phyloP scores from a whole-genome alignment of 1,139 yeast species.

The Yarrowia galli region DNA sequence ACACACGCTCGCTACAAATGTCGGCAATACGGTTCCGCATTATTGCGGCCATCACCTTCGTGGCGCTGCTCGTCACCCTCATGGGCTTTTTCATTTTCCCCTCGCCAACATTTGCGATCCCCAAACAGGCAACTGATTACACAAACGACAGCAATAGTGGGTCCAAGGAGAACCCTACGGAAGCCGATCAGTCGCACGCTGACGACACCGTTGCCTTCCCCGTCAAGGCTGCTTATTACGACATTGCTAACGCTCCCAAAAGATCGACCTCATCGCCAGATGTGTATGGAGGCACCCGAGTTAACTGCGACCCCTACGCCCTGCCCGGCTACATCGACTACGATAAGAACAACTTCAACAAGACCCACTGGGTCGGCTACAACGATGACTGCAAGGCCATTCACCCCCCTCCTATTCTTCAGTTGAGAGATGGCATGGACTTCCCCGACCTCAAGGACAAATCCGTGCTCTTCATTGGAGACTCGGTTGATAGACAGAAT shows the following conservation, averaged over 20 bases:
- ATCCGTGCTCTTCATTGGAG: slow-evolving; percentile 42
- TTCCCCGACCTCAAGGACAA: slow-evolving; percentile 40
- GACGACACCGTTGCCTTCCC: background rate
- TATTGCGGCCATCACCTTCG: slow-evolving; percentile 5
- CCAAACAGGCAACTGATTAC: background rate
- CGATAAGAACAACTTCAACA: slow-evolving; percentile 30
- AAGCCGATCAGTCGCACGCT: background rate
- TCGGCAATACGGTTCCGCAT: slow-evolving; percentile 26
- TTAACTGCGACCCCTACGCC: slow-evolving; percentile 41
- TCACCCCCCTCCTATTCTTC: slow-evolving; percentile 39
- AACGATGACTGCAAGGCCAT: slow-evolving; percentile 40
- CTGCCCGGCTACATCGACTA: slow-evolving; percentile 40
- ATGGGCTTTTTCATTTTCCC: slow-evolving; percentile 8
- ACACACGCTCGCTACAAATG: slow-evolving; percentile 14
- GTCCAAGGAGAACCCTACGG: background rate
- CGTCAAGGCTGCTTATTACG: slow-evolving; percentile 25
- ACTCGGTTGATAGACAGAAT: slow-evolving; percentile 41
- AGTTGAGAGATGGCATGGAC: slow-evolving; percentile 26
- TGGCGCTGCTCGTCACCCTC: slow-evolving; percentile 8
- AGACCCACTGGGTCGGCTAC: slow-evolving; percentile 37
- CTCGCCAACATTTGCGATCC: slow-evolving; percentile 2
- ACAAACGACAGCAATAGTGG: background rate
- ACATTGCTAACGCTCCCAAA: slow-evolving; percentile 6
- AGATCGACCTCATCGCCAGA: slow-evolving; percentile 19
- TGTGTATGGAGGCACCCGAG: slow-evolving; percentile 20